phyloP scores from a whole-genome alignment of 139 green algal species.

The Medakamo hakoo region DNA sequence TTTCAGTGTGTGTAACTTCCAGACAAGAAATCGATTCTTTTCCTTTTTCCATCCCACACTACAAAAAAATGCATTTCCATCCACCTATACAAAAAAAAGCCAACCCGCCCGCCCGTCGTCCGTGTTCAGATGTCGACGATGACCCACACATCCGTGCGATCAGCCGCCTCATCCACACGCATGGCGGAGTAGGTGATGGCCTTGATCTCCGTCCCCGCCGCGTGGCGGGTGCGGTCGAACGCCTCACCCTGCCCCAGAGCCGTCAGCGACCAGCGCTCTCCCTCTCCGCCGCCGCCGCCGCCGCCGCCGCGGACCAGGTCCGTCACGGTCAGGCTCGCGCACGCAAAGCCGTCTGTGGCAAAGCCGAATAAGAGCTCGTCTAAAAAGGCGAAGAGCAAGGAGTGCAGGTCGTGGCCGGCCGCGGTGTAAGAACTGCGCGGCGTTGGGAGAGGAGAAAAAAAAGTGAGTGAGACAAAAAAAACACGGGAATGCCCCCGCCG shows the following conservation, averaged over 20 bases:
- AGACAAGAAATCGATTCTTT: neutral
- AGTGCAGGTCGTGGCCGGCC: conserved; percentile 55
- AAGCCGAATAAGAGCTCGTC: conserved; percentile 76
- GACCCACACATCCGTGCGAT: conserved; percentile 57
- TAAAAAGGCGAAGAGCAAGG: conserved; percentile 63
- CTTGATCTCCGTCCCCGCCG: conserved; percentile 67
- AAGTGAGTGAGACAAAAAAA: neutral
- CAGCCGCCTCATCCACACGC: conserved; percentile 41
- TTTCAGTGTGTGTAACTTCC: no score
- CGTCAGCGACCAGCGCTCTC: conserved; percentile 17
- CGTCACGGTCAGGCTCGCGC: conserved; percentile 24
- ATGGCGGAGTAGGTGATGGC: conserved; percentile 82
- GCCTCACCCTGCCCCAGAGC: conserved; percentile 33
- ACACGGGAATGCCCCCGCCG: no score
- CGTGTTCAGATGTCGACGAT: conserved; percentile 75
- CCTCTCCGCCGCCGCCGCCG: no score
- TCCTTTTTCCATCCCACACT: no score
- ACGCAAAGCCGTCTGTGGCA: conserved; percentile 49
- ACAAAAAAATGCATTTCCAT: neutral
- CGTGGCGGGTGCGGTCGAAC: conserved; percentile 45
- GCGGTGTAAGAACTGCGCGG: conserved; percentile 21
- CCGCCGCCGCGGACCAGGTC: conserved; percentile 41
- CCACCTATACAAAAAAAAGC: no score
- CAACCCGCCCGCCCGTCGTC: no score
- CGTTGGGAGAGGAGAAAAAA: neutral